Conservation (phyloP, 2,329 filamentous ascomycete genomes). For the Paecilomyces dactylethromorphus region DNA sequence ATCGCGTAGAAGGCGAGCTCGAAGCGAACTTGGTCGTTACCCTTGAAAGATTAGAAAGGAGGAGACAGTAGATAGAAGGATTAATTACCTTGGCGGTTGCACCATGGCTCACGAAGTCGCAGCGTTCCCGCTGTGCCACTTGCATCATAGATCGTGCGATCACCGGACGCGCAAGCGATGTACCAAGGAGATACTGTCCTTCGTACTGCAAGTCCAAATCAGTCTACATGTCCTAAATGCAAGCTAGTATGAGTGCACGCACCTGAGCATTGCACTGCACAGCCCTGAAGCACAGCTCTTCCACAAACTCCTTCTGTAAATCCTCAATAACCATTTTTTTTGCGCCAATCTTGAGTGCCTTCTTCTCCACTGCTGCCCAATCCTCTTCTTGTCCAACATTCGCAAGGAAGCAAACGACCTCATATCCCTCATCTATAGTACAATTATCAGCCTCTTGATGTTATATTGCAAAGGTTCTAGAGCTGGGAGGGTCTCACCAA, state of each 20-base stretch:
- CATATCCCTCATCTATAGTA: conserved; percentile 44
- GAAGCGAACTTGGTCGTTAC: conserved; percentile 45
- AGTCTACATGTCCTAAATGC: conserved; percentile 21
- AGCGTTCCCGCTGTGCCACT: conserved; percentile 37
- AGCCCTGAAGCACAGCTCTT: conserved; percentile 73
- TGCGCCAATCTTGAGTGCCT: conserved; percentile 64
- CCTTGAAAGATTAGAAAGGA: conserved; percentile 15
- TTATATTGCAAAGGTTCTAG: background rate
- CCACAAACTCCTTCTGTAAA: conserved; percentile 68
- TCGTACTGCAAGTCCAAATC: conserved; percentile 42
- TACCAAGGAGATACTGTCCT: conserved; percentile 54
- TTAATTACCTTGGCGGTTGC: conserved; percentile 30
- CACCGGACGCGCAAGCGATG: conserved; percentile 39
- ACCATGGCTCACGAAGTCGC: conserved; percentile 37
- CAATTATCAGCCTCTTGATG: conserved; percentile 11
- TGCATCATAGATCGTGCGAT: conserved; percentile 41
- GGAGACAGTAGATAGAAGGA: too few species aligned
- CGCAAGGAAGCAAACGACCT: conserved; percentile 59
- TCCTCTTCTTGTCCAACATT: conserved; percentile 63
- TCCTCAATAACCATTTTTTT: conserved; percentile 58
- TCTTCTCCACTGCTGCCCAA: conserved; percentile 64
- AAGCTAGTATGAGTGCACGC: conserved; percentile 14
- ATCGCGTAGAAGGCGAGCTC: conserved; percentile 46
- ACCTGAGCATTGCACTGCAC: conserved; percentile 58
- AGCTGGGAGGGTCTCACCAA: conserved; percentile 2